Evolutionary conservation across 169 alveolate genomes (phyloP), one percentile per base, ranked within the genome.

Genomic region (Eimeria praecox): DNA sequence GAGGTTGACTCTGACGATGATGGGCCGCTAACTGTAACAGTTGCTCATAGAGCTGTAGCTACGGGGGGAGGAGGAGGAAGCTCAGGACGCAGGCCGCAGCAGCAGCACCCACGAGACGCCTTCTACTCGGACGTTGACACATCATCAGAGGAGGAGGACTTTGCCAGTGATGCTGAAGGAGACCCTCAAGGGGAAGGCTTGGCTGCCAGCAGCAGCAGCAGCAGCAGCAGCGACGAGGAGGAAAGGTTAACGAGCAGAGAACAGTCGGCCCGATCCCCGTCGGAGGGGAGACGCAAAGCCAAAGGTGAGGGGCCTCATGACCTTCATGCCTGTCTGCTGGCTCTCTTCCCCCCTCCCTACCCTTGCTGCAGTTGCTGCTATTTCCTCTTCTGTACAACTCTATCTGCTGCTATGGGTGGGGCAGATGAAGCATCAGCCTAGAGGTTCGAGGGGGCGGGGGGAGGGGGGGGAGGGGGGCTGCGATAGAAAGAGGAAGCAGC

Each of bases 81-180:
- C n/a, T n/a, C 42, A 24, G 87, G 87, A 40, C 87, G 87, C 35
- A 77, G 87, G 64, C 35, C 80, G 24, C 80, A 69, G 75, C 92
- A 54, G 91, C 91, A 49, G 59, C 92, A 86, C 78, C 92, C 66
- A 35, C 56, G 92, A 42, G 92, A 86, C 59, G 92, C 92, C 80
- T 86, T 86, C 59, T 86, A 86, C 82, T 56, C 92, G 38, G 92
- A 86, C 56, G 78, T 59, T 35, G 92, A 86, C 40, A 59, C 92
- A 5, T 86, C 92, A 3, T 86, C 92, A 30, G 92, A 86, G 40
- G 92, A 86, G 40, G 92, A 86, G 0, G 92, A 86, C 59, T 69
- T 86, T 16, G 92, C 40, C 30, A 86, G 92, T 40, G 92, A 56
- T 59, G 92, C 80, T 2, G 92, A 33, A 38, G 92, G 46, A 1